Conservation (phyloP, 2,329 filamentous ascomycete genomes). For the Cordyceps cateniannulata region DNA sequence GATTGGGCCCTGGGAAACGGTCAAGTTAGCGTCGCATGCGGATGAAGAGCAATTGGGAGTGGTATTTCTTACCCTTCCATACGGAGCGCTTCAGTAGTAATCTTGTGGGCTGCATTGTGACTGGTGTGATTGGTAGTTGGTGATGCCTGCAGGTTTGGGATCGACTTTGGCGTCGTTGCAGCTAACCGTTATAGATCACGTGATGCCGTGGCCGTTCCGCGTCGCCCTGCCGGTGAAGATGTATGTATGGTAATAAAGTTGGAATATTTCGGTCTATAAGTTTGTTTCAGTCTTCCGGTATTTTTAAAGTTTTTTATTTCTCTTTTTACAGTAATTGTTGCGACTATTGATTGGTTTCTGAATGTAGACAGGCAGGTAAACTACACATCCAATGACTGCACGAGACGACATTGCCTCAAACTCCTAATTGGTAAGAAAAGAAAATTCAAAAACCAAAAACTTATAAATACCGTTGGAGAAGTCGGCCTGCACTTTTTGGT, state of each 20-base stretch:
- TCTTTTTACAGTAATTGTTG: too few relatives aligned
- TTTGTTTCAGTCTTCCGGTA: background rate
- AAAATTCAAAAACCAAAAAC: too few relatives aligned
- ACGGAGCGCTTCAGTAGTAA: constrained; percentile 68
- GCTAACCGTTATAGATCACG: background rate
- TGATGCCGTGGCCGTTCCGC: background rate
- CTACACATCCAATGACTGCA: too few relatives aligned
- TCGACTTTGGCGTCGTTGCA: background rate
- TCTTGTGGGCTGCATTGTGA: constrained; percentile 62
- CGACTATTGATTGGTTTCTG: too few relatives aligned
- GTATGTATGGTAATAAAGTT: background rate
- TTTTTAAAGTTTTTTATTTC: too few relatives aligned
- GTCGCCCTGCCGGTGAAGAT: background rate
- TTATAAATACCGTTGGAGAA: too few relatives aligned
- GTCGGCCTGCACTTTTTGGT: too few relatives aligned
- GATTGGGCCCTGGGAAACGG: constrained; percentile 39
- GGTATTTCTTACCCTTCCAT: constrained; percentile 66
- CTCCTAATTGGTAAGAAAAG: too few relatives aligned
- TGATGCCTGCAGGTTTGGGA: background rate
- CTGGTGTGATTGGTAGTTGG: constrained; percentile 8
- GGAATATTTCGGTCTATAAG: background rate
- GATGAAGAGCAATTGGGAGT: background rate
- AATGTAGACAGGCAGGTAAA: too few relatives aligned
- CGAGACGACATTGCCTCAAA: too few relatives aligned
- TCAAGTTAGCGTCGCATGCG: background rate